A percentile compares a stretch with the other conserved stretches of the same genome.
These are phyloP conservation scores for Albizia julibrissin DNA, from an alignment of 306 rosid species.

Conservation along the genomic window DNA sequence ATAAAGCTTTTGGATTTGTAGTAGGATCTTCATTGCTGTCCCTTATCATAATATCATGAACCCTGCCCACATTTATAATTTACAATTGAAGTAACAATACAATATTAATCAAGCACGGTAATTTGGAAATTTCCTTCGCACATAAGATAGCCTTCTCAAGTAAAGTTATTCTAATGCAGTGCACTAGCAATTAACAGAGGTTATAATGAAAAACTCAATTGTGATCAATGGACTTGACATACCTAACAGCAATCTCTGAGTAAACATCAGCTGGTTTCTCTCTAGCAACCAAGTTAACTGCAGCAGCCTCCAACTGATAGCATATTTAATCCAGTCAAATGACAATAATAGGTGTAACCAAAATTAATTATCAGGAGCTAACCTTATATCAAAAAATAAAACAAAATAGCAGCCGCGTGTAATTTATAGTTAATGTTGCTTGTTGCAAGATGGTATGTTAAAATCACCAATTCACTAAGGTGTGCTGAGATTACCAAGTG, in stretches of 20 bases:
- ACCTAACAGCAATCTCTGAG: slow-evolving; percentile 86
- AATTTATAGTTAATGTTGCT: background rate
- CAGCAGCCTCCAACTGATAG: slow-evolving; percentile 82
- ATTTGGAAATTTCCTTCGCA: slow-evolving; percentile 12
- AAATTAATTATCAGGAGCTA: slow-evolving; percentile 8
- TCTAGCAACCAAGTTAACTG: slow-evolving; percentile 80
- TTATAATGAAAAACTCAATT: background rate
- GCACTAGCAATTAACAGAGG: background rate
- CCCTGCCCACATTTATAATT: slow-evolving; percentile 51
- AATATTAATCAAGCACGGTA: background rate
- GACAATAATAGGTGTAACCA: background rate
- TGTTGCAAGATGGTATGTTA: background rate
- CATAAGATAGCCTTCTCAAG: slow-evolving; percentile 10
- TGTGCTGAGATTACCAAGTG: background rate
- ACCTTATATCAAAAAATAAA: background rate
- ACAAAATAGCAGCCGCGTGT: background rate
- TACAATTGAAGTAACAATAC: background rate
- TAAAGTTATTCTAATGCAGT: background rate
- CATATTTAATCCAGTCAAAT: background rate
- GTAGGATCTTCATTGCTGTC: slow-evolving; percentile 71
- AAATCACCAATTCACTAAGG: background rate
- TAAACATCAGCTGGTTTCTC: slow-evolving; percentile 84
- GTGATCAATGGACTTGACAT: slow-evolving; percentile 21
- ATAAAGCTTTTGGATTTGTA: slow-evolving; percentile 59
- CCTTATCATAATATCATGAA: slow-evolving; percentile 69